These are phyloP conservation scores for Meredithiella fracta DNA, from an alignment of 2,329 filamentous ascomycete genomes.

Conservation along the genomic window DNA sequence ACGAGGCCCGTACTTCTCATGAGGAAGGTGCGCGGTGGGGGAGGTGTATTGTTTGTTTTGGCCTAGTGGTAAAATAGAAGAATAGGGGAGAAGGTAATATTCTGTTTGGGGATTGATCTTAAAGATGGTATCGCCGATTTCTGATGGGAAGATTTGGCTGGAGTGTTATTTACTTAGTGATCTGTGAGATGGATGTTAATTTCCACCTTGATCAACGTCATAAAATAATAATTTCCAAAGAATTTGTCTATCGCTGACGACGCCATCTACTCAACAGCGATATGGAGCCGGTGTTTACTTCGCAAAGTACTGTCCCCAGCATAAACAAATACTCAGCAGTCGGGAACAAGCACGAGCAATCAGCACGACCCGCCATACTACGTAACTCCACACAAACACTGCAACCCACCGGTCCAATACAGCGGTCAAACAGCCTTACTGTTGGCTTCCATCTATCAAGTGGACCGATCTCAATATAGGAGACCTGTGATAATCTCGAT, in stretches of 20 bases:
- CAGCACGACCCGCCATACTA: neutral
- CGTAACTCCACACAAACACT: neutral
- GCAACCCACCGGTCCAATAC: neutral
- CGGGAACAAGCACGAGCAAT: neutral
- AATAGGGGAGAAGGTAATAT: neutral
- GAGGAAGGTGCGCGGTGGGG: neutral
- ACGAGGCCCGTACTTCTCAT: neutral
- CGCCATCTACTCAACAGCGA: neutral
- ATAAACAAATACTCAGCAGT: neutral
- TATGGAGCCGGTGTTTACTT: neutral
- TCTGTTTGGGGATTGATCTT: neutral
- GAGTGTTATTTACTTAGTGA: no score
- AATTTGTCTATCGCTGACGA: no score
- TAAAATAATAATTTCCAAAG: no score
- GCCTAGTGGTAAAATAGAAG: neutral
- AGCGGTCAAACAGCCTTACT: neutral
- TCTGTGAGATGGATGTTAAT: no score
- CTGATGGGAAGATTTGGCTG: no score
- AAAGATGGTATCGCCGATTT: no score
- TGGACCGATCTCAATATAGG: no score
- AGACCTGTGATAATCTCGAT: no score
- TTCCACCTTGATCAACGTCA: no score
- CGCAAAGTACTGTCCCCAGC: neutral
- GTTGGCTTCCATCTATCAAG: neutral
- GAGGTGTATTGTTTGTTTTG: neutral